Percentiles rank a stretch among this genome's conserved stretches.
Evolutionary conservation across 2,329 filamentous ascomycete species (phyloP).

Genomic region (Cladophialophora psammophila): DNA sequence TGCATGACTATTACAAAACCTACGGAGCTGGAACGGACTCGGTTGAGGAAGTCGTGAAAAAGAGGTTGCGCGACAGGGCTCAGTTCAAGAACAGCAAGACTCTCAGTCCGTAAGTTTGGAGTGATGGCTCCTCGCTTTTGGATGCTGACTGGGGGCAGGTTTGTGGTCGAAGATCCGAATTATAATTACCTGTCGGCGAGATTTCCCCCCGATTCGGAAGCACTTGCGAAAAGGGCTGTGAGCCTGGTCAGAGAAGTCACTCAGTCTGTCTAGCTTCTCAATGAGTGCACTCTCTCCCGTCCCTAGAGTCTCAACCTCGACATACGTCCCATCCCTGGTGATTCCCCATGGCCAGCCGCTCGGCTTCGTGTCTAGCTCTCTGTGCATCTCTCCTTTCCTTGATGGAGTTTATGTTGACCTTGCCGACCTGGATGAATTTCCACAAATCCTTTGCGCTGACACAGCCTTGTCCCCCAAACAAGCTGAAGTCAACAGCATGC

Average conservation of each 20-base stretch:
- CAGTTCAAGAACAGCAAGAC: conserved; percentile 57
- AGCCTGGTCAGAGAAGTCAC: conserved; percentile 17
- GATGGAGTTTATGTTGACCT: conserved; percentile 46
- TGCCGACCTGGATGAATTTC: conserved; percentile 37
- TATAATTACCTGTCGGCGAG: conserved; percentile 39
- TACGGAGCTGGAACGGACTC: conserved; percentile 60
- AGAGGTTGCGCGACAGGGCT: conserved; percentile 51
- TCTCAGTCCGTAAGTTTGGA: conserved; percentile 48
- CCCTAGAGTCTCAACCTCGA: not conserved
- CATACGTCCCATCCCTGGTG: not conserved
- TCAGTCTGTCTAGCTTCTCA: not conserved
- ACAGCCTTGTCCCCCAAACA: conserved; percentile 39
- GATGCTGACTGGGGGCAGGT: conserved; percentile 37
- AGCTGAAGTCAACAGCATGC: conserved; percentile 38
- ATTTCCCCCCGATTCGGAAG: conserved; percentile 37
- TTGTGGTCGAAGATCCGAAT: conserved; percentile 56
- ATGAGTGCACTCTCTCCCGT: not conserved
- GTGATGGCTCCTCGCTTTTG: too few relatives aligned
- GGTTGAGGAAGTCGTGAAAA: conserved; percentile 58
- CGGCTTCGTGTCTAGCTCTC: conserved; percentile 36
- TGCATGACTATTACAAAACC: conserved; percentile 66
- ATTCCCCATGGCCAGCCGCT: not conserved
- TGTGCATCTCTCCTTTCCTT: conserved; percentile 51
- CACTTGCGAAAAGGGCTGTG: conserved; percentile 27
- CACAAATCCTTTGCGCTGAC: conserved; percentile 38